Conservation (phyloP, 768 basidiomycete species). For the Boletus huronensis region DNA sequence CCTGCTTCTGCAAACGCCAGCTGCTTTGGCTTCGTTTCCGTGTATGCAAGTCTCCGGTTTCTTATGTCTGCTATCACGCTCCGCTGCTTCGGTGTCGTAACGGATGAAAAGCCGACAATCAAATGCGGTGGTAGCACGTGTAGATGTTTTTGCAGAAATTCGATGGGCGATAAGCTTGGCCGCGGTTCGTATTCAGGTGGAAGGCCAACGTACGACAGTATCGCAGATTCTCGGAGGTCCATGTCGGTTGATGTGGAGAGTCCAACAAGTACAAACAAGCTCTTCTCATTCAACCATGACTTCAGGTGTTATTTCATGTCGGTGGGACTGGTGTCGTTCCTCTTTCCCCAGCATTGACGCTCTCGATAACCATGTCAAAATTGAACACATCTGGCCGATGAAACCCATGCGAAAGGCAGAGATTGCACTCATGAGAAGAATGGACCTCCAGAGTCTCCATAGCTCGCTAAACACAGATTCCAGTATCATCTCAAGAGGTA, state of each 20-base stretch:
- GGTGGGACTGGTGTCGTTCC: conserved; percentile 53
- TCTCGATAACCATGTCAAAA: conserved; percentile 44
- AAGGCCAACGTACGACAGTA: conserved; percentile 55
- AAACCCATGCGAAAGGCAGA: conserved; percentile 45
- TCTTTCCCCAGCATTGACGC: conserved; percentile 37
- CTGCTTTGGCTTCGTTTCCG: conserved; percentile 50
- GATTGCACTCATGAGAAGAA: conserved; percentile 36
- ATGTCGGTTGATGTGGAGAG: not conserved
- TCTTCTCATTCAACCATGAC: conserved; percentile 3
- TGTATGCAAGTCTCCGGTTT: conserved; percentile 69
- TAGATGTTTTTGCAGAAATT: conserved; percentile 61
- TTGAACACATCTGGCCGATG: conserved; percentile 44
- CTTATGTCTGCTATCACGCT: conserved; percentile 60
- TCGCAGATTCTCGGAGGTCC: conserved; percentile 19
- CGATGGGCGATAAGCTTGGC: conserved; percentile 53
- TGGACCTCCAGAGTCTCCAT: conserved; percentile 37
- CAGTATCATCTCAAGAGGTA: conserved; percentile 18
- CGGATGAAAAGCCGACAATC: conserved; percentile 39
- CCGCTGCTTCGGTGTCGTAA: conserved; percentile 60
- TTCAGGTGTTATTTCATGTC: conserved; percentile 35
- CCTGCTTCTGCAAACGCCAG: conserved; percentile 52
- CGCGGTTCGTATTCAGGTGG: conserved; percentile 56
- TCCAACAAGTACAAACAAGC: conserved; percentile 24
- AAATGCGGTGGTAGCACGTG: conserved; percentile 66
- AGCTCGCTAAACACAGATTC: conserved; percentile 14